Percentiles rank a stretch among this genome's conserved stretches.
Conservation (phyloP, 805 yeast genomes). For the Yarrowia sp. region DNA sequence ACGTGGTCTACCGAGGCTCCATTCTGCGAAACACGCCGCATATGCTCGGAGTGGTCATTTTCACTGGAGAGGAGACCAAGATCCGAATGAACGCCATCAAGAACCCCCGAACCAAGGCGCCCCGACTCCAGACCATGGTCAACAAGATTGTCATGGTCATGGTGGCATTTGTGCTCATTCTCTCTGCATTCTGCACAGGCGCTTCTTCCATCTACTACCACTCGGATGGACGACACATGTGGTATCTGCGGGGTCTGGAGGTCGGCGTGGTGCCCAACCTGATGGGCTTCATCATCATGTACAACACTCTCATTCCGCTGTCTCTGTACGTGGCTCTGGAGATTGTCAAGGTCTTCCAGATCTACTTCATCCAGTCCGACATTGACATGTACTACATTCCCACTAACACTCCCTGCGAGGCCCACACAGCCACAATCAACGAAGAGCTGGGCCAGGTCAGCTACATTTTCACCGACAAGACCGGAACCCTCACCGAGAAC, state of each 20-base stretch:
- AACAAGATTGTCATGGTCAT: conserved; percentile 81
- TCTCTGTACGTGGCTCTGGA: conserved; percentile 97
- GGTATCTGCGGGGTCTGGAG: conserved; percentile 74
- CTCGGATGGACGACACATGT: conserved; percentile 45
- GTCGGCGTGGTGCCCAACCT: conserved; percentile 85
- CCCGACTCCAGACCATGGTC: conserved; percentile 79
- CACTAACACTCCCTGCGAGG: conserved; percentile 87
- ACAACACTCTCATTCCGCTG: conserved; percentile 90
- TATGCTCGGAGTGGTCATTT: conserved; percentile 76
- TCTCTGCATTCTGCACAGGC: conserved; percentile 79
- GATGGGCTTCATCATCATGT: conserved; percentile 97
- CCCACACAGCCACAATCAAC: conserved; percentile 89
- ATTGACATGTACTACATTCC: conserved; percentile 89
- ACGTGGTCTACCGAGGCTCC: conserved; percentile 88
- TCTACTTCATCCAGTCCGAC: conserved; percentile 79
- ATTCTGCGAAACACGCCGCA: conserved; percentile 78
- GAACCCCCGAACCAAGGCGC: conserved; percentile 89
- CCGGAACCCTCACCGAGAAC: conserved; percentile 96
- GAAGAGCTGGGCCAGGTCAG: conserved; percentile 98
- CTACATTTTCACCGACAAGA: conserved; percentile 91
- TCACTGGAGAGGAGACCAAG: conserved; percentile 94
- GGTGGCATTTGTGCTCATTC: conserved; percentile 73
- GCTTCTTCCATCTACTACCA: conserved; percentile 61
- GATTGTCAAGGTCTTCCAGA: conserved; percentile 84
- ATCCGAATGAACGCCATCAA: conserved; percentile 91